Evolutionary conservation across 2,329 filamentous ascomycete species (phyloP).

Genomic region (Epichloe typhina): DNA sequence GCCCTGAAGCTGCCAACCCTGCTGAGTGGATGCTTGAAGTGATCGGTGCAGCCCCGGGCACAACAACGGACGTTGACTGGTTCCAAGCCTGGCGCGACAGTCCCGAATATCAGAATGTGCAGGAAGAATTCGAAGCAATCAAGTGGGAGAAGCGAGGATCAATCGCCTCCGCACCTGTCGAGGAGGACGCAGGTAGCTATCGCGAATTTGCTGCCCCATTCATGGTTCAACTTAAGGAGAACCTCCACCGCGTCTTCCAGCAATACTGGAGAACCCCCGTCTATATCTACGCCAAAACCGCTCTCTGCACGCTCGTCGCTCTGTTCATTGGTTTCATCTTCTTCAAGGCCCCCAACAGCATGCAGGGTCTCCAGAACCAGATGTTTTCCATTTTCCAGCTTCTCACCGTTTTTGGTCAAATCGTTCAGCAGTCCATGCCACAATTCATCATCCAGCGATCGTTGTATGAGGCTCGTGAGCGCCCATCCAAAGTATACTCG

Average conservation of each 20-base stretch:
- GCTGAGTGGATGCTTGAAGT: conserved; percentile 67
- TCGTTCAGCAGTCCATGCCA: conserved; percentile 72
- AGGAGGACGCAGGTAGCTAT: conserved; percentile 29
- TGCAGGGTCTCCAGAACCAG: conserved; percentile 73
- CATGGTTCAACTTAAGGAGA: conserved; percentile 49
- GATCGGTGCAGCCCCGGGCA: conserved; percentile 51
- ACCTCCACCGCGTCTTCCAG: conserved; percentile 65
- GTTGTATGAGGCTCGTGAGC: conserved; percentile 74
- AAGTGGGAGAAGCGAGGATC: conserved; percentile 31
- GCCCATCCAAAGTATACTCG: conserved; percentile 70
- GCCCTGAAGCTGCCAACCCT: conserved; percentile 58
- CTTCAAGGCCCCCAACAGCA: conserved; percentile 55
- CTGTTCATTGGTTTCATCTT: conserved; percentile 79
- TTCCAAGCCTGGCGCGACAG: conserved; percentile 47
- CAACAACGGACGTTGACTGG: conserved; percentile 52
- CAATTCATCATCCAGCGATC: conserved; percentile 72
- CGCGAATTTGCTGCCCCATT: conserved; percentile 76
- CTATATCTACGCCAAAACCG: conserved; percentile 76
- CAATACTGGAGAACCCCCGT: conserved; percentile 86
- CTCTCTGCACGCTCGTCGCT: conserved; percentile 49
- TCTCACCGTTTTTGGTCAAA: conserved; percentile 66
- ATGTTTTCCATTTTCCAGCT: conserved; percentile 81
- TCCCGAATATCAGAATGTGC: conserved; percentile 40
- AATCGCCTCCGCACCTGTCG: conserved; percentile 3
- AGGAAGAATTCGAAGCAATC: conserved; percentile 43